Evolutionary conservation across 441 rosid species (phyloP).

Genomic region (Gossypium laxum): DNA sequence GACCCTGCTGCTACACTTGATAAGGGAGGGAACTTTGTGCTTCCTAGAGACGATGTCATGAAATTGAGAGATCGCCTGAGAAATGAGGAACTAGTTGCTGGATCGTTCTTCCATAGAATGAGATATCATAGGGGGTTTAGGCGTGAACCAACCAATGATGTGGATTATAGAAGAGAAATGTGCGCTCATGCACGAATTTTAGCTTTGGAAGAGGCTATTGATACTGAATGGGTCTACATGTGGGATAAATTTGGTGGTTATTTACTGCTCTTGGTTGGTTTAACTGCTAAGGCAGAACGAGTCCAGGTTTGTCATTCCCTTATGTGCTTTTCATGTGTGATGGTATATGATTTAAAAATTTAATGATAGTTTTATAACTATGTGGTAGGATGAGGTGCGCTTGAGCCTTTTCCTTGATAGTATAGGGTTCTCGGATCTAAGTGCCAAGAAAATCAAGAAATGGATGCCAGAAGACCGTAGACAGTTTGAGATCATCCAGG

Average conservation of each 20-base stretch:
- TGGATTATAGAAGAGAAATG: slow-evolving; percentile 91
- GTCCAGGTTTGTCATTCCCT: slow-evolving; percentile 63
- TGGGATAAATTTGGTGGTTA: slow-evolving; percentile 99
- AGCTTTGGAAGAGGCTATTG: slow-evolving; percentile 98
- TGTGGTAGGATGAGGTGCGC: slow-evolving; percentile 89
- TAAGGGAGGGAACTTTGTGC: slow-evolving; percentile 93
- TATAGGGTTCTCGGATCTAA: slow-evolving; percentile 94
- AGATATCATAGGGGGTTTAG: slow-evolving; percentile 48
- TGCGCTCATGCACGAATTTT: slow-evolving; percentile 97
- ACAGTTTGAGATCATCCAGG: slow-evolving; percentile 97
- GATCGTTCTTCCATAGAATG: slow-evolving; percentile 63
- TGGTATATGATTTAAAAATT: slow-evolving; percentile 12
- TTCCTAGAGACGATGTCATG: slow-evolving; percentile 99
- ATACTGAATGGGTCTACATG: slow-evolving; percentile 99
- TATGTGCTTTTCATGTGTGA: slow-evolving; percentile 10
- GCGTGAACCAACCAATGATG: slow-evolving; percentile 49
- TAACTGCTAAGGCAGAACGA: slow-evolving; percentile 94
- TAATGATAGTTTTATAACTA: slow-evolving; percentile 15
- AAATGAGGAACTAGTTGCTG: slow-evolving; percentile 85
- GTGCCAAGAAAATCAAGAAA: slow-evolving; percentile 95
- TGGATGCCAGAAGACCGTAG: slow-evolving; percentile 99
- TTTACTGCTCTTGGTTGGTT: slow-evolving; percentile 86
- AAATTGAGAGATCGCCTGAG: slow-evolving; percentile 91
- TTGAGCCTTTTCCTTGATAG: slow-evolving; percentile 97
- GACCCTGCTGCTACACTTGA: slow-evolving; percentile 94